Base-by-base conservation (phyloP, 2,329 filamentous ascomycete species). In the Daldinia sp. region DNA sequence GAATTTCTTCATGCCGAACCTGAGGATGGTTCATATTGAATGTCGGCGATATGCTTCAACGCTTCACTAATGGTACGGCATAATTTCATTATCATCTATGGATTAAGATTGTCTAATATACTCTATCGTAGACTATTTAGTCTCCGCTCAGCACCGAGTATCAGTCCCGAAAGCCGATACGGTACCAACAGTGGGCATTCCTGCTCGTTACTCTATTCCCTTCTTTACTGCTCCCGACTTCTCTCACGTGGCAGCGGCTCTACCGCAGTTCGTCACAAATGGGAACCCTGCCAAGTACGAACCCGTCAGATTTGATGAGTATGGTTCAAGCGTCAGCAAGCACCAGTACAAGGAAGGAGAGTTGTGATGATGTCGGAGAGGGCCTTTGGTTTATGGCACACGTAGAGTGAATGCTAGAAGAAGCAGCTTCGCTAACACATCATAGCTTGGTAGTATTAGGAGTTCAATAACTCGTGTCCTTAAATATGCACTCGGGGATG, bases 11-110 rank as follows among this genome's bases (percentile, higher is more conserved):
- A 55, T 20, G 72, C 74, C 2, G 61, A 68, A 20, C 74, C 70
- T 2, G 56, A 73, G 30, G 68, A 76, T 18, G 72, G 72, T 59
- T 76, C 6, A 61, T 76, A 18, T 59, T 76, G 10, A 77, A 76
- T 50, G 46, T 73, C 30, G 74, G 75, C 3, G 73, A 76, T 46
- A 75, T 77, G 72, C 57, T 76, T 1, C 70, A 74, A 44, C 70
- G 74, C 2, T 75, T 74, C 46, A 70, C 71, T 12, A 77, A 76
- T 57, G 70, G 74, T 74, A 62, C 41, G 58, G 15, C 23, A 51
- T 33, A 30, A n/a, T 23, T 13, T n/a, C 9, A n/a, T 3, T 20
- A 26, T 28, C 12, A 2, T 5, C n/a, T 18, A 28, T 18, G 20
- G 4, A 20, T 6, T 33, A 6, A 33, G 6, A 7, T 28, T 2